phyloP scores from a whole-genome alignment of 257 asterid genomes.

The Leonotis leonurus region DNA sequence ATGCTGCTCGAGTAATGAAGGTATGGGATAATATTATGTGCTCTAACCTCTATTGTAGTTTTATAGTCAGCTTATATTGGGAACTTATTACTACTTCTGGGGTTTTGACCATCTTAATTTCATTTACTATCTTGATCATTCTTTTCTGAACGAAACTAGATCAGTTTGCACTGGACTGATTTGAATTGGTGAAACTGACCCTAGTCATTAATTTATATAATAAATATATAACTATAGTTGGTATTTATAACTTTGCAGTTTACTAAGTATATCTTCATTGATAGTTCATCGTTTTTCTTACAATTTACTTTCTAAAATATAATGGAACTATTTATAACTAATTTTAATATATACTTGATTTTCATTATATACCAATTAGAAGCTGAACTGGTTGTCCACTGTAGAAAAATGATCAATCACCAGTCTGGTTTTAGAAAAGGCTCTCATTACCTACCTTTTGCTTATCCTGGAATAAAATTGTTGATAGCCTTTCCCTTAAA shows the following conservation, averaged over 20 bases:
- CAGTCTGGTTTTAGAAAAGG: not conserved
- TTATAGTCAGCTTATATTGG: not conserved
- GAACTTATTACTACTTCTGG: not conserved
- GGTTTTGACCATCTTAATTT: not conserved
- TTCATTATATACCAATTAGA: not conserved
- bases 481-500: not conserved
- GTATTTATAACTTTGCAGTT: not conserved
- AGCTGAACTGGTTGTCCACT: not conserved
- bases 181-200: not conserved
- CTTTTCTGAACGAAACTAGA: not conserved
- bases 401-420: not conserved
- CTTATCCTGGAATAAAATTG: not conserved
- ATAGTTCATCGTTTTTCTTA: not conserved
- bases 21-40: not conserved
- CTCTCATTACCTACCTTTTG: not conserved
- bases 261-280: not conserved
- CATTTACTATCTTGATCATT: not conserved
- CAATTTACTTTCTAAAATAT: not conserved
- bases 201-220: not conserved
- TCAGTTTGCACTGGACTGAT: not conserved
- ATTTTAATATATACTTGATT: not conserved
- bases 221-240: not conserved
- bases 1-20: conserved; percentile 8
- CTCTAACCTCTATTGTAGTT: not conserved
- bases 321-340: not conserved